Percentiles rank a stretch among this genome's conserved stretches.
These are phyloP conservation scores for Diplodia scrobiculata DNA, from an alignment of 2,329 filamentous ascomycete genomes.

Conservation along the genomic window DNA sequence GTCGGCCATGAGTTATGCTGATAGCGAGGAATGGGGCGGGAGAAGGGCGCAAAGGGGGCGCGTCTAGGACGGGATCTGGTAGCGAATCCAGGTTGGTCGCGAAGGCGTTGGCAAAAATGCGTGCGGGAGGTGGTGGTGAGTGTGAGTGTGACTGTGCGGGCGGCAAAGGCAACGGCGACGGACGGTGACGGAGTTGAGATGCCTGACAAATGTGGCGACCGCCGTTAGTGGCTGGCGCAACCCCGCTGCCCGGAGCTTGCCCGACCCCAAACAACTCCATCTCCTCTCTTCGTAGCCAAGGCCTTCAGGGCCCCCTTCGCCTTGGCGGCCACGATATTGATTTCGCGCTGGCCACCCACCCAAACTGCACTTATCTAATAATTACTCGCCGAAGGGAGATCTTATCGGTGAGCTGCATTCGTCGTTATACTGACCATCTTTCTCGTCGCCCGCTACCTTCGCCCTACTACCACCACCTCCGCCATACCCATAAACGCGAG, in stretches of 20 bases:
- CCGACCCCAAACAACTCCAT: neutral
- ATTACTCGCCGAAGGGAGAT: no score
- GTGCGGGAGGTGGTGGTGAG: neutral
- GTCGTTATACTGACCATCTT: no score
- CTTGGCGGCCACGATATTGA: no score
- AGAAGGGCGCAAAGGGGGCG: neutral
- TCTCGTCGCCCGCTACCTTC: no score
- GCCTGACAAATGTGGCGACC: conserved; percentile 9
- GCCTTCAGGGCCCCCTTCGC: no score
- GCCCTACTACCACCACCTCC: no score
- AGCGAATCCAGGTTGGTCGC: neutral
- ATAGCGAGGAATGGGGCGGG: neutral
- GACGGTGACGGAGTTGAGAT: conserved; percentile 11
- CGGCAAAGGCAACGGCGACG: conserved; percentile 6
- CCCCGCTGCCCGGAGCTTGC: neutral
- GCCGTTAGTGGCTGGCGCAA: conserved; percentile 4
- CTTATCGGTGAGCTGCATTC: no score
- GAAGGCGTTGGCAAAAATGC: neutral
- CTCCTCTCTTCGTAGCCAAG: neutral
- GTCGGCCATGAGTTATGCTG: conserved; percentile 22
- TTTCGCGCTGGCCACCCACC: no score
- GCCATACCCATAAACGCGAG: neutral
- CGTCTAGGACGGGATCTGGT: neutral
- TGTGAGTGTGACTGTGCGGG: neutral
- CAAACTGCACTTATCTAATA: no score